Conservation (phyloP, 2,329 filamentous ascomycete genomes). For the Elsinoe batatas region DNA sequence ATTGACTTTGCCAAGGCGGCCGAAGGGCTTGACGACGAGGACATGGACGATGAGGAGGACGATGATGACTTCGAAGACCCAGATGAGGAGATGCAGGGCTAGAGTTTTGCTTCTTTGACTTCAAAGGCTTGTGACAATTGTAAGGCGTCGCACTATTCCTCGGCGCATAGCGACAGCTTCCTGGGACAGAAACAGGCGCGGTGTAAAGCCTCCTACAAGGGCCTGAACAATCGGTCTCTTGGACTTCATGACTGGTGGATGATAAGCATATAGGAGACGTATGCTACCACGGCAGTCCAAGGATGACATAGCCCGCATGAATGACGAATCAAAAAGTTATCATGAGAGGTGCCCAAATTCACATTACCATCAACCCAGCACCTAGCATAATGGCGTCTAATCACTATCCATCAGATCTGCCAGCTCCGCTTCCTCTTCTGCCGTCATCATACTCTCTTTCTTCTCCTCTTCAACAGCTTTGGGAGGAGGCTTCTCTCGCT, state of each 20-base stretch:
- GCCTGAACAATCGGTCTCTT: not conserved
- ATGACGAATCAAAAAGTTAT: conserved; percentile 1
- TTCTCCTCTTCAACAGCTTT: conserved; percentile 31
- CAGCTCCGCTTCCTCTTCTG: conserved; percentile 85
- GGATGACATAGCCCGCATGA: conserved; percentile 51
- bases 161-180: not conserved
- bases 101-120: conserved; percentile 18
- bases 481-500: conserved; percentile 1
- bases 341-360: no score
- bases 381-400: not conserved
- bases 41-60: conserved; percentile 44
- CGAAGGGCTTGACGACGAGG: conserved; percentile 61
- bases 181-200: not conserved
- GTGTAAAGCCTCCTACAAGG: not conserved
- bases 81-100: conserved; percentile 19
- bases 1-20: conserved; percentile 93
- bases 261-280: no score
- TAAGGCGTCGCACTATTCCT: not conserved
- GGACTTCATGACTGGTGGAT: no score
- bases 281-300: conserved; percentile 55
- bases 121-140: not conserved
- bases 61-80: conserved; percentile 29
- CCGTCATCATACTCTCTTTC: conserved; percentile 55
- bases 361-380: not conserved
- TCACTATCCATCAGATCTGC: conserved; percentile 69